Conservation (phyloP, 2,329 filamentous ascomycete genomes). For the Penicillium sp. region DNA sequence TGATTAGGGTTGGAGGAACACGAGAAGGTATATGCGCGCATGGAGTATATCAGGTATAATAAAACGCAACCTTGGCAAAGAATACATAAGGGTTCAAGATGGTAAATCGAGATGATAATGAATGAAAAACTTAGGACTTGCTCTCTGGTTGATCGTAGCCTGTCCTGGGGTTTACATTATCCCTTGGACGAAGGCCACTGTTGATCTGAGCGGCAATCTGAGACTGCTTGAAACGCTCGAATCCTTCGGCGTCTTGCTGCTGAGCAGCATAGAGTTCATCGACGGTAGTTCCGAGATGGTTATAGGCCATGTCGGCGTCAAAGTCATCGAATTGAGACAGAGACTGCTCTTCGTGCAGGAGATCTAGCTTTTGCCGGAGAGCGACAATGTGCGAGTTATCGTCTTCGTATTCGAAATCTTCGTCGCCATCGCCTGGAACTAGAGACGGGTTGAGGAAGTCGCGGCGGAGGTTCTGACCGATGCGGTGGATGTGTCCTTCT, state of each 20-base stretch:
- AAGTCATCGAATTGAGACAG: slow-evolving; percentile 41
- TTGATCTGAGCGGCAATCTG: slow-evolving; percentile 51
- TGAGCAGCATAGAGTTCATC: slow-evolving; percentile 47
- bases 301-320: slow-evolving; percentile 43
- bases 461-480: slow-evolving; percentile 65
- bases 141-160: background rate
- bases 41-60: slow-evolving; percentile 4
- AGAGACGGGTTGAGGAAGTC: slow-evolving; percentile 58
- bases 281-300: slow-evolving; percentile 46
- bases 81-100: background rate
- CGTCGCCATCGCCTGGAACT: slow-evolving; percentile 38
- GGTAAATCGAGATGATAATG: background rate
- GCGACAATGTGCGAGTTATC: slow-evolving; percentile 49
- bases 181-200: slow-evolving; percentile 30
- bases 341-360: slow-evolving; percentile 44
- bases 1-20: no score
- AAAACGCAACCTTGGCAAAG: background rate
- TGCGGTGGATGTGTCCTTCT: slow-evolving; percentile 68
- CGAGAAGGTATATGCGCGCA: background rate
- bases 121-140: background rate
- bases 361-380: slow-evolving; percentile 46
- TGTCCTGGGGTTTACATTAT: background rate
- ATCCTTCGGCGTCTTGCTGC: slow-evolving; percentile 45
- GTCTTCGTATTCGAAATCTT: slow-evolving; percentile 15
- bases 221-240: slow-evolving; percentile 46